Evolutionary conservation across 768 basidiomycete genomes (phyloP), one percentile per base, ranked within the genome.

Genomic region (Suillus discolor): DNA sequence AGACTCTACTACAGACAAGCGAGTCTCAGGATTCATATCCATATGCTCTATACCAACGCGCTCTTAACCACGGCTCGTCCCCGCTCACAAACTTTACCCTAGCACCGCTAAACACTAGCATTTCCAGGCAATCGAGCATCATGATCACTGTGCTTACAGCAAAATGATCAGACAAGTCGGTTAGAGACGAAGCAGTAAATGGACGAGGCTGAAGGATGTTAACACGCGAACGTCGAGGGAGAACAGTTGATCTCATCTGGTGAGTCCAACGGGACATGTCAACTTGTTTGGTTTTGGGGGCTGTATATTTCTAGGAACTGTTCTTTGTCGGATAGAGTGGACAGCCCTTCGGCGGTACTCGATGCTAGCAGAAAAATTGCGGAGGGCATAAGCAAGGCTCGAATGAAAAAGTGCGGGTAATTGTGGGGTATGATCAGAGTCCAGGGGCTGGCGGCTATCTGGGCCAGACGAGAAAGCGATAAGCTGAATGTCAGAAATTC

Each of bases 61-160:
- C 34, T 54, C 76, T 71, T 38, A 69, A 71, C 87, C 87, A 89
- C 7, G 87, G 86, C 70, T 89, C 88, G 31, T 79, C 71, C 1
- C 86, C 86, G 15, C 66, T 68, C 0, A 89, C 84, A 49, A 85
- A 80, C 57, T 85, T 75, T 20, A 85, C 89, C 0, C 77, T 68
- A 7, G 73, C 67, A 3, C 74, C 28, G 0, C 65, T 54, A 67
- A 85, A 88, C 2, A 83, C 62, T 65, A 57, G 66, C 63, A 72
- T 71, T 71, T 86, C 84, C 9, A 85, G 7, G 0, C 61, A 54
- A n/a, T 79, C 80, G 4, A 80, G 55, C 4, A 71, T 11, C 20
- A 77, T 31, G 1, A 31, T n/a, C 15, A 62, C 42, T 54, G 20
- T 55, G 71, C 34, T 67, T 59, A 53, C 67, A 68, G 1, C 85